Conservation (phyloP, 208 protist genomes). For the Leptomonas seymouri region DNA sequence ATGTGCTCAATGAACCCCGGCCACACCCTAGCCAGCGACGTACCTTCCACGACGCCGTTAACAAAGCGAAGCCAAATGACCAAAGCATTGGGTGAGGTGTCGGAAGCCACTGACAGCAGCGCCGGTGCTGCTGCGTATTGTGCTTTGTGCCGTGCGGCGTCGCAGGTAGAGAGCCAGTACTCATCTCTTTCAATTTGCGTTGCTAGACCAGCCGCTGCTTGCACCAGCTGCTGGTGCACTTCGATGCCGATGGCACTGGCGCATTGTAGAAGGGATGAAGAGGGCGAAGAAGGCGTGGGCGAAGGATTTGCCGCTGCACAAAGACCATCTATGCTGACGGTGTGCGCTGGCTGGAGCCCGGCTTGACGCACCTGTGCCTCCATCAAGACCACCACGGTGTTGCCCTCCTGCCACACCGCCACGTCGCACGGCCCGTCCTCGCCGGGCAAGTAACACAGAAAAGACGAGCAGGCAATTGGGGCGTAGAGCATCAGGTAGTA, state of each 20-base stretch:
- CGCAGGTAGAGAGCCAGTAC: constrained; percentile 20
- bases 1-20: constrained; percentile 18
- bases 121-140: constrained; percentile 5
- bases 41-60: constrained; percentile 20
- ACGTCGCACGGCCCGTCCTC: constrained; percentile 15
- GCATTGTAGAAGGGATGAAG: constrained; percentile 18
- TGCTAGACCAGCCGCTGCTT: neutral
- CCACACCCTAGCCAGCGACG: constrained; percentile 3
- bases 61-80: constrained; percentile 15
- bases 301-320: neutral
- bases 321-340: neutral
- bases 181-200: constrained; percentile 8
- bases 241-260: constrained; percentile 15
- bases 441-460: constrained; percentile 20
- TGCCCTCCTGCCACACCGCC: constrained; percentile 26
- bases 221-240: constrained; percentile 7
- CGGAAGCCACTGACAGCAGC: neutral
- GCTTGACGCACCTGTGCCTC: neutral
- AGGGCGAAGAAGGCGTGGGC: neutral
- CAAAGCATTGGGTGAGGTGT: neutral
- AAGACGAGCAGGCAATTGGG: constrained; percentile 24
- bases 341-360: neutral
- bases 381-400: constrained; percentile 22
- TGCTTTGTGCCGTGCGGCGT: neutral
- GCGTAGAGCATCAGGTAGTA: constrained; percentile 31